Percentiles rank a stretch among this genome's conserved stretches.
Conservation (phyloP, 805 yeast species). For the Pichia manshurica region DNA sequence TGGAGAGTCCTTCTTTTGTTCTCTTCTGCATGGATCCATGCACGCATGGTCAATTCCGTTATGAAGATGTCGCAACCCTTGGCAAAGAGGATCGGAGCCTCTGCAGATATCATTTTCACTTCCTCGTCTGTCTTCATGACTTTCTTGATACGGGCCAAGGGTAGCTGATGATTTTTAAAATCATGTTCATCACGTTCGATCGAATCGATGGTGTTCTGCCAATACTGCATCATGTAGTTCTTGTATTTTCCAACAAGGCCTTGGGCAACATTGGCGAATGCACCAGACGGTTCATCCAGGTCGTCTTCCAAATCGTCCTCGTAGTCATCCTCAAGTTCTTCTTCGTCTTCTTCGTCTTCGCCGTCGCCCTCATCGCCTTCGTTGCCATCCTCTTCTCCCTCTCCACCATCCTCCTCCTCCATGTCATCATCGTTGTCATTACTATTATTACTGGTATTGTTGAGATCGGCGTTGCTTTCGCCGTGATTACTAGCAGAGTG, state of each 20-base stretch:
- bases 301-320: conserved; percentile 25
- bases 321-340: conserved; percentile 23
- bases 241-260: conserved; percentile 79
- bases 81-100: conserved; percentile 95
- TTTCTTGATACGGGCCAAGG: conserved; percentile 92
- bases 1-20: conserved; percentile 92
- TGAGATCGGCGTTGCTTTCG: too few relatives aligned
- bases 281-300: conserved; percentile 32
- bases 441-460: not conserved
- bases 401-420: conserved; percentile 11
- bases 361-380: conserved; percentile 14
- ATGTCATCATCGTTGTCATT: conserved; percentile 3
- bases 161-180: conserved; percentile 90
- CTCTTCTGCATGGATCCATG: conserved; percentile 98
- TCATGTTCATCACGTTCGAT: conserved; percentile 87
- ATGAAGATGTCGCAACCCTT: conserved; percentile 97
- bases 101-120: conserved; percentile 96
- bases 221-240: conserved; percentile 88
- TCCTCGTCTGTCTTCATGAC: conserved; percentile 98
- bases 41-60: conserved; percentile 95
- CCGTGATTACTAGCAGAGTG: too few relatives aligned
- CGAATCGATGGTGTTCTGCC: conserved; percentile 93
- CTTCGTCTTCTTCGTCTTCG: conserved; percentile 28
- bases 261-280: conserved; percentile 77
- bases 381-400: conserved; percentile 14